Evolutionary conservation across 106 monocot genomes (phyloP).

Genomic region (Ottelia alismoides): DNA sequence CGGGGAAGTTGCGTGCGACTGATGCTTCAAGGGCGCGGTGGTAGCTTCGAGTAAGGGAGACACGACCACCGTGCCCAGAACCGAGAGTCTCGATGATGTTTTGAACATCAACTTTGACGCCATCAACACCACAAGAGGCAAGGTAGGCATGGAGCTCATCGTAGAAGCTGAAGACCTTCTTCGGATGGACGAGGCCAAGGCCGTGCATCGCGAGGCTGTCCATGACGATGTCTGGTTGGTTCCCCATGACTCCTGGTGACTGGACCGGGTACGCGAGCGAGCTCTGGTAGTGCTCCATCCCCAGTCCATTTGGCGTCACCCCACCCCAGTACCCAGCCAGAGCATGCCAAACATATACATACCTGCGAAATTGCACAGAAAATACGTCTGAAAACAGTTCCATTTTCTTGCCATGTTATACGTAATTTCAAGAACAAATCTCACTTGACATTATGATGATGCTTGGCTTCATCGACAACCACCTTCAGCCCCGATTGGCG

Average conservation of each 20-base stretch:
- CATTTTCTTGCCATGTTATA: too few relatives aligned
- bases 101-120: slow-evolving; percentile 71
- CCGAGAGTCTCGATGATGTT: slow-evolving; percentile 75
- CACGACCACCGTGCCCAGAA: slow-evolving; percentile 54
- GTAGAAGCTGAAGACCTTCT: slow-evolving; percentile 42
- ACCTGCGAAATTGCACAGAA: slow-evolving; percentile 6
- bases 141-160: slow-evolving; percentile 60
- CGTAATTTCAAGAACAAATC: too few relatives aligned
- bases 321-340: slow-evolving; percentile 71
- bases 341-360: slow-evolving; percentile 67
- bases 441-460: slow-evolving; percentile 1
- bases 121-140: slow-evolving; percentile 53
- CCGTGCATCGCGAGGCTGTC: slow-evolving; percentile 45
- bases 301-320: slow-evolving; percentile 37
- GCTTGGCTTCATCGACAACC: slow-evolving; percentile 42
- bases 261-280: slow-evolving; percentile 41
- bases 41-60: slow-evolving; percentile 35
- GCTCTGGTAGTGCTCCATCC: slow-evolving; percentile 63
- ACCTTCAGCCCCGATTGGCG: slow-evolving; percentile 35
- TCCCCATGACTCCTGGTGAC: slow-evolving; percentile 47
- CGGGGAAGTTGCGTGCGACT: slow-evolving; percentile 39
- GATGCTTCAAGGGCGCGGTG: slow-evolving; percentile 56
- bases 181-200: slow-evolving; percentile 52
- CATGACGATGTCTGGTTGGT: slow-evolving; percentile 57
- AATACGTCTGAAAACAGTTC: background rate